Evolutionary conservation across 2,329 filamentous ascomycete genomes (phyloP).

Genomic region (Penicillium rolfsii): DNA sequence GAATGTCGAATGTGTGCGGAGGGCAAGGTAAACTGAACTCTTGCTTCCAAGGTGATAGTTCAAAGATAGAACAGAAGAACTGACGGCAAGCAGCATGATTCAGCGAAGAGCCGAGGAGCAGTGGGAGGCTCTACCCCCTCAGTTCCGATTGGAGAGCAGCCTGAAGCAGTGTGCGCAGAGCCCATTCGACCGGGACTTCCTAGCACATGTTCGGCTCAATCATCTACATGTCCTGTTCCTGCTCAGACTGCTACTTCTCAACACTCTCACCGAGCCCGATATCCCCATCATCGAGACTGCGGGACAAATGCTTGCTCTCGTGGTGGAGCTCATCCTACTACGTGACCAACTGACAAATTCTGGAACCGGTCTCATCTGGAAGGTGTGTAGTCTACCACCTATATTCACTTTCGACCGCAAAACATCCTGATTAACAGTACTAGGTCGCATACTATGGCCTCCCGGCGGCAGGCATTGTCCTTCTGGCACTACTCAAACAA

Average conservation of each 20-base stretch:
- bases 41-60: not conserved
- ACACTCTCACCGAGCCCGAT: slow-evolving; percentile 32
- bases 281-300: slow-evolving; percentile 31
- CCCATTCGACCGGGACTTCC: slow-evolving; percentile 33
- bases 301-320: slow-evolving; percentile 32
- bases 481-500: slow-evolving; percentile 33
- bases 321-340: slow-evolving; percentile 33
- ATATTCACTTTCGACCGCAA: not conserved
- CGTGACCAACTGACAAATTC: slow-evolving; percentile 35
- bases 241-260: slow-evolving; percentile 27
- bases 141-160: slow-evolving; percentile 29
- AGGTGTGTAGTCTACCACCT: slow-evolving; percentile 20
- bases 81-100: slow-evolving; percentile 27
- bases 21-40: slow-evolving; percentile 19
- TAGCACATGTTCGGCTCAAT: slow-evolving; percentile 32
- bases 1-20: slow-evolving; percentile 23
- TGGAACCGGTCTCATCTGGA: slow-evolving; percentile 34
- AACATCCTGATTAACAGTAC: not conserved
- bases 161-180: slow-evolving; percentile 27
- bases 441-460: slow-evolving; percentile 36
- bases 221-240: slow-evolving; percentile 35
- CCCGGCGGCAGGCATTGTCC: slow-evolving; percentile 35
- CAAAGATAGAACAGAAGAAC: not conserved
- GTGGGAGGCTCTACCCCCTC: slow-evolving; percentile 27
- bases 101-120: slow-evolving; percentile 28